These are phyloP conservation scores for Penicillium oxalicum DNA, from an alignment of 2,329 filamentous ascomycete genomes.

Conservation along the genomic window DNA sequence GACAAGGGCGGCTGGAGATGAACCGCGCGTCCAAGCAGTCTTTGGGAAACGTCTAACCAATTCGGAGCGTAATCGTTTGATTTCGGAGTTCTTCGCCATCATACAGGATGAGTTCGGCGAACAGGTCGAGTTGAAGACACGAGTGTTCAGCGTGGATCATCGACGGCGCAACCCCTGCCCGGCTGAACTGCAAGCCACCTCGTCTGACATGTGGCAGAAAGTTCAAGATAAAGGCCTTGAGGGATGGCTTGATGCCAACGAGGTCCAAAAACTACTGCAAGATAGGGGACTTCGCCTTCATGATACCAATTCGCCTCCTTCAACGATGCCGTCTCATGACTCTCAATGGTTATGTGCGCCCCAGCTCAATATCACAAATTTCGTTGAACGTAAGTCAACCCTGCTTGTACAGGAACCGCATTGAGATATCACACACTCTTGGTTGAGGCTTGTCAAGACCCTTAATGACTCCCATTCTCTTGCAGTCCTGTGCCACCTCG, in stretches of 20 bases:
- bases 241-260: slow-evolving; percentile 21
- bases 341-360: slow-evolving; percentile 5
- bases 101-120: slow-evolving; percentile 14
- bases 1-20: slow-evolving; percentile 5
- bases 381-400: slow-evolving; percentile 16
- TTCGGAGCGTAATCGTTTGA: slow-evolving; percentile 13
- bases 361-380: slow-evolving; percentile 10
- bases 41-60: slow-evolving; percentile 10
- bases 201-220: slow-evolving; percentile 15
- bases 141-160: slow-evolving; percentile 12
- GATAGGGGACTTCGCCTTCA: slow-evolving; percentile 13
- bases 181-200: slow-evolving; percentile 6
- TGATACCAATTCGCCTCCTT: slow-evolving; percentile 5
- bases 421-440: not conserved
- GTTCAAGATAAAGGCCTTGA: slow-evolving; percentile 11
- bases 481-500: slow-evolving; percentile 12
- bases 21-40: slow-evolving; percentile 8
- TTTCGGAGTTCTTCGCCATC: slow-evolving; percentile 11
- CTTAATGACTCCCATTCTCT: slow-evolving; percentile 7
- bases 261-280: slow-evolving; percentile 19
- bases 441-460: not conserved
- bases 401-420: too few species aligned
- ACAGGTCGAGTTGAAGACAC: slow-evolving; percentile 11
- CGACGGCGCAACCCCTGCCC: slow-evolving; percentile 8
- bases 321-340: not conserved